Base-by-base conservation (phyloP, 2,329 filamentous ascomycete species). In the Pseudogymnoascus sp. region DNA sequence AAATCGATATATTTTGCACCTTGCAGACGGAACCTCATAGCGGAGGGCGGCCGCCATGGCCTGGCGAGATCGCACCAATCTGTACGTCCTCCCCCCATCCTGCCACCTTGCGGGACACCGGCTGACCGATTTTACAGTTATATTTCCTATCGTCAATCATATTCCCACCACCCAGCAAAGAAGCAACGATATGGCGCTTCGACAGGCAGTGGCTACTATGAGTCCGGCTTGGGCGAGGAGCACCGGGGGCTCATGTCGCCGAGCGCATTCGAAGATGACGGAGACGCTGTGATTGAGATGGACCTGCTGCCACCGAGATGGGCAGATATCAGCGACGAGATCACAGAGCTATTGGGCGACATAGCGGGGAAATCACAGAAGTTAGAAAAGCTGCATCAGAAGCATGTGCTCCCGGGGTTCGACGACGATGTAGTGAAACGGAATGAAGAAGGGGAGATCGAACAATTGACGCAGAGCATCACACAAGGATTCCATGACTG, bases 11-110 rank as follows among this genome's bases (percentile, higher is more conserved):
- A 54, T 54, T 54, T 54, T 35, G 47, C 47, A 54, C 28, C 47
- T 54, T 54, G 47, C 47, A 54, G 47, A 54, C 47, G 16, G 28
- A 33, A 54, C 28, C 28, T 54, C 47, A 33, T 12, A 54, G 47
- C 47, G 58, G 35, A 60, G 47, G 22, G 60, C 41, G 58, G 57
- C 57, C 57, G 82, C 81, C 86, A 87, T 83, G 79, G 96, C 96
- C 91, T 99, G 92, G 92, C 91, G 94, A 81, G 94, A 99, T 83
- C 89, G 94, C 78, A 99, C 94, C 69, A 99, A 97, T 75, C 89
- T 99, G 92, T 97, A 86, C 70, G 84, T 72, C 57, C 63, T 38
- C 63, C 65, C 58, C 62, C 63, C 63, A 63, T 60, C 63, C 65
- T 62, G 38, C 43, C 60, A 57, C 62, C 65, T 63, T 66, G 65